Evolutionary conservation across 2,329 filamentous ascomycete species (phyloP).

Genomic region (Claviceps citrina): DNA sequence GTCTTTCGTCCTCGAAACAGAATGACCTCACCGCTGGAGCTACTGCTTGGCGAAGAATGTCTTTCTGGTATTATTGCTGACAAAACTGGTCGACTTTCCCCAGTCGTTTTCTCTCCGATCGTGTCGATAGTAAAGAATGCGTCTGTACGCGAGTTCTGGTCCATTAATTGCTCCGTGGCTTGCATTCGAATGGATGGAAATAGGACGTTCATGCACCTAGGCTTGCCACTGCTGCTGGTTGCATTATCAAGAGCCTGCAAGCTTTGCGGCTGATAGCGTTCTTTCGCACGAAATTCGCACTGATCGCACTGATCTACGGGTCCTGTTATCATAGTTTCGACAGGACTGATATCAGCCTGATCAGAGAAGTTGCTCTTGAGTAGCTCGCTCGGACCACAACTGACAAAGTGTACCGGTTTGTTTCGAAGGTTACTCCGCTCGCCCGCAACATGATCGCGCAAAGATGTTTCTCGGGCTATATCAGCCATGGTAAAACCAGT

Average conservation of each 20-base stretch:
- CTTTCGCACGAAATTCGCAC: neutral
- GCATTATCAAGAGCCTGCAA: neutral
- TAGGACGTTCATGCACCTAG: neutral
- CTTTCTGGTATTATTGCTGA: constrained; percentile 9
- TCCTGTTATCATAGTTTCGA: constrained; percentile 2
- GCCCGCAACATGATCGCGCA: constrained; percentile 25
- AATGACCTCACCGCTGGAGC: constrained; percentile 53
- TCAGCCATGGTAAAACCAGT: constrained; percentile 23
- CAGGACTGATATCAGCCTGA: neutral
- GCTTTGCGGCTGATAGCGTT: neutral
- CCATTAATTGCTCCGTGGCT: neutral
- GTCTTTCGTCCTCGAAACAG: constrained; percentile 43
- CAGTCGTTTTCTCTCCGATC: constrained; percentile 12
- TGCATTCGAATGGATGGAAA: neutral
- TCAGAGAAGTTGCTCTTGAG: constrained; percentile 17
- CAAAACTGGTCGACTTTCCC: neutral
- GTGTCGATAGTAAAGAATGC: constrained; percentile 24
- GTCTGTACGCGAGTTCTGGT: neutral
- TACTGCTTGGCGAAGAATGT: constrained; percentile 12
- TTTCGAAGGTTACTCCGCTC: constrained; percentile 28
- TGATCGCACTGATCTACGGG: neutral
- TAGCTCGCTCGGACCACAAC: constrained; percentile 36
- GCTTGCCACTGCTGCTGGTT: neutral
- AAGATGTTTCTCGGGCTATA: constrained; percentile 34
- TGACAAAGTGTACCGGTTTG: constrained; percentile 37